phyloP scores from a whole-genome alignment of 257 asterid genomes.

The Mentha longifolia region DNA sequence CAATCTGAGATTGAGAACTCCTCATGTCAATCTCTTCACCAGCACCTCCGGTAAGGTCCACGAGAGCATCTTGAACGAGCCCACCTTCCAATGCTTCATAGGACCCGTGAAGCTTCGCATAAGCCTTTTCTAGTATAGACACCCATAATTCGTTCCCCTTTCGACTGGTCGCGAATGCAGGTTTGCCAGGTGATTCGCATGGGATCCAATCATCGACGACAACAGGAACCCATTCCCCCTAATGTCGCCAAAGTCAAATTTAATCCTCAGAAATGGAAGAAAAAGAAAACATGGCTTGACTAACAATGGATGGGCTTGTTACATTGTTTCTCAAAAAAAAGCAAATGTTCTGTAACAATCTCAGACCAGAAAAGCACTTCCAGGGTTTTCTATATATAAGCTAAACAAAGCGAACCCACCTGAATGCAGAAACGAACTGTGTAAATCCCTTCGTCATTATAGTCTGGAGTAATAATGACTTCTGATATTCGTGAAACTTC shows the following conservation, averaged over 20 bases:
- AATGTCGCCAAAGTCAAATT: conserved; percentile 21
- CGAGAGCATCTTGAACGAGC: conserved; percentile 99
- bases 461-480: conserved; percentile 93
- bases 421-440: conserved; percentile 99
- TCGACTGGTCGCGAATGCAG: conserved; percentile 97
- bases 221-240: conserved; percentile 99
- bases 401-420: conserved; percentile 40
- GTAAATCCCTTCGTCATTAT: conserved; percentile 90
- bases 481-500: conserved; percentile 94
- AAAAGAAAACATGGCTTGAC: not conserved
- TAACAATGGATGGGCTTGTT: not conserved
- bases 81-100: conserved; percentile 99
- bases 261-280: not conserved
- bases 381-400: not conserved
- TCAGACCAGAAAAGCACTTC: conserved; percentile 1
- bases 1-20: conserved; percentile 93
- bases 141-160: conserved; percentile 96
- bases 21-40: conserved; percentile 99
- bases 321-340: not conserved
- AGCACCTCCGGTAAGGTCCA: conserved; percentile 99
- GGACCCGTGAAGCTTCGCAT: conserved; percentile 99
- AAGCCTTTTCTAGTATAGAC: conserved; percentile 89
- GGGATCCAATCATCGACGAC: conserved; percentile 99
- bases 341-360: conserved; percentile 8
- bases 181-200: conserved; percentile 96